phyloP scores from a whole-genome alignment of 805 yeast species.

The Suhomyces sp. region DNA sequence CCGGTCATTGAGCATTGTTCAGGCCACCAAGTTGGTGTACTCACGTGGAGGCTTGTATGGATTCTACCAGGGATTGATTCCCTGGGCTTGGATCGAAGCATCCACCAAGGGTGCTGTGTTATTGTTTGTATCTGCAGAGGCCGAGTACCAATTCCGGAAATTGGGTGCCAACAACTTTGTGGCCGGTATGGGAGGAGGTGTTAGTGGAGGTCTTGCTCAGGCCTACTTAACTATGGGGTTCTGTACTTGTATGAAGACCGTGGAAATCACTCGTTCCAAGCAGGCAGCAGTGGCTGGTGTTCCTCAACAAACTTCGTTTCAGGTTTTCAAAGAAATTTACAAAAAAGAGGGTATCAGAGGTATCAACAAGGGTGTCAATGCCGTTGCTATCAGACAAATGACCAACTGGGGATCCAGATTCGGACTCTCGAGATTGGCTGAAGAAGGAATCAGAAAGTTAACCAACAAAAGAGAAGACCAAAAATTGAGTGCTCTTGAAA shows the following conservation, averaged over 20 bases:
- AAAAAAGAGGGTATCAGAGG: slow-evolving; percentile 88
- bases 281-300: slow-evolving; percentile 65
- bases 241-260: slow-evolving; percentile 99
- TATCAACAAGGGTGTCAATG: slow-evolving; percentile 96
- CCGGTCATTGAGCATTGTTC: slow-evolving; percentile 64
- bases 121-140: slow-evolving; percentile 87
- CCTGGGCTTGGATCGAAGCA: slow-evolving; percentile 99
- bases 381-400: slow-evolving; percentile 98
- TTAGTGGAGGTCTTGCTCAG: slow-evolving; percentile 94
- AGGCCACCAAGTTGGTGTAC: slow-evolving; percentile 78
- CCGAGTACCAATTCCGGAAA: slow-evolving; percentile 71
- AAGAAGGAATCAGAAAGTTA: slow-evolving; percentile 68
- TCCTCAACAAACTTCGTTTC: slow-evolving; percentile 66
- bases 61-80: slow-evolving; percentile 95
- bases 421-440: slow-evolving; percentile 89
- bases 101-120: slow-evolving; percentile 98
- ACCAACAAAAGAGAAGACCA: slow-evolving; percentile 59
- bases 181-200: slow-evolving; percentile 94
- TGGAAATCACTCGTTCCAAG: slow-evolving; percentile 90
- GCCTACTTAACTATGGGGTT: slow-evolving; percentile 96
- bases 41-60: slow-evolving; percentile 91
- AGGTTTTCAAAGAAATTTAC: slow-evolving; percentile 84
- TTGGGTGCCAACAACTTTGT: slow-evolving; percentile 66
- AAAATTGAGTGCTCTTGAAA: slow-evolving; percentile 72
- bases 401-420: slow-evolving; percentile 99